These are phyloP conservation scores for Obba rivulosa DNA, from an alignment of 768 basidiomycete genomes.

Conservation along the genomic window DNA sequence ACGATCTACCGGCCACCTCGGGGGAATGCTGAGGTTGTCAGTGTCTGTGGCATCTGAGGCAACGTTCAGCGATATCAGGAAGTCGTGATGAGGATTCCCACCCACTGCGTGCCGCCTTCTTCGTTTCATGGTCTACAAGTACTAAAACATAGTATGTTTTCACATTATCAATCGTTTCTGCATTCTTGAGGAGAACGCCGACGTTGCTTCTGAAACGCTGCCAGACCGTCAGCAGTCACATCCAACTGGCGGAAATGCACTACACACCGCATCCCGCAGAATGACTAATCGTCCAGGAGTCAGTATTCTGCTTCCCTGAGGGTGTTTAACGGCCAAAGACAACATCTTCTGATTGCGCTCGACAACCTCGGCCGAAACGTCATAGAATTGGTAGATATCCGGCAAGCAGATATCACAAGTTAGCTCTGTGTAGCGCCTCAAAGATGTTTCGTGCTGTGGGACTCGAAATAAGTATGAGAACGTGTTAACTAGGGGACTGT, in stretches of 20 bases:
- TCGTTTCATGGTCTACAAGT: conserved; percentile 60
- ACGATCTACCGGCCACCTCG: conserved; percentile 57
- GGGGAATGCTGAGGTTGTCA: conserved; percentile 53
- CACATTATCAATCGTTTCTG: conserved; percentile 41
- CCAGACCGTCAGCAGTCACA: conserved; percentile 1
- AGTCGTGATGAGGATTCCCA: neutral
- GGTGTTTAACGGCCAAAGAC: conserved; percentile 49
- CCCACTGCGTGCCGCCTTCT: conserved; percentile 49
- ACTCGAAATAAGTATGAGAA: neutral
- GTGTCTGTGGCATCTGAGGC: conserved; percentile 42
- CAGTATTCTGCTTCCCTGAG: conserved; percentile 65
- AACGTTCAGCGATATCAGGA: neutral
- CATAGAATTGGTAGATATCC: conserved; percentile 77
- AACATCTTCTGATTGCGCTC: conserved; percentile 59
- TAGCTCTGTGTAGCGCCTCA: conserved; percentile 52
- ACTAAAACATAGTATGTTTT: conserved; percentile 67
- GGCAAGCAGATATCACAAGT: conserved; percentile 61
- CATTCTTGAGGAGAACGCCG: conserved; percentile 64
- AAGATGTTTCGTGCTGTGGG: conserved; percentile 64
- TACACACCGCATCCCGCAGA: conserved; percentile 71
- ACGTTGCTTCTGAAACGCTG: conserved; percentile 74
- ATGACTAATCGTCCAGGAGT: conserved; percentile 76
- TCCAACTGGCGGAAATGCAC: neutral
- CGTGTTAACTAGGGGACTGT: conserved; percentile 19
- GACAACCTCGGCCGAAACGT: conserved; percentile 58